Percentiles rank a stretch among this genome's conserved stretches.
Evolutionary conservation across 352 stramenopile genomes (phyloP).

Genomic region (Ophiocytium majus): DNA sequence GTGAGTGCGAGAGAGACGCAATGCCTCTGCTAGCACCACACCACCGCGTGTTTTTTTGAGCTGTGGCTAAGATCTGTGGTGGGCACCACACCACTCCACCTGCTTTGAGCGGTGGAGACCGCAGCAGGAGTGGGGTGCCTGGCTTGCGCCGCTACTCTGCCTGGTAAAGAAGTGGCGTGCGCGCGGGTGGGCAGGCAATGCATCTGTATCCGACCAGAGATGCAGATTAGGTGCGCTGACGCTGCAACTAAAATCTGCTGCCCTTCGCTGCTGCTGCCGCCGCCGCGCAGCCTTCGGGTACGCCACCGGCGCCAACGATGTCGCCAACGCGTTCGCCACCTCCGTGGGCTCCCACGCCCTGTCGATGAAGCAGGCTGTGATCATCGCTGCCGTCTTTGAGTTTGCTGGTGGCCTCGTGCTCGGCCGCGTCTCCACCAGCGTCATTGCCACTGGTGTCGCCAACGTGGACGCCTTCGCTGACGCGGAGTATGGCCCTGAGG

Average conservation of each 20-base stretch:
- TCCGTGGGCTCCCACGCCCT: slow-evolving; percentile 72
- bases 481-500: not conserved
- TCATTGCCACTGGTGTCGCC: slow-evolving; percentile 69
- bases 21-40: not conserved
- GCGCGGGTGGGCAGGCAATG: no score
- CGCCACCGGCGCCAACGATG: slow-evolving; percentile 73
- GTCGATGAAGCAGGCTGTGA: slow-evolving; percentile 67
- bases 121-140: no score
- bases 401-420: slow-evolving; percentile 73
- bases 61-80: not conserved
- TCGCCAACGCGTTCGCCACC: slow-evolving; percentile 77
- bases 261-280: no score
- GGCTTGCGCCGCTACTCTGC: no score
- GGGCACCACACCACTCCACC: no score
- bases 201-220: no score
- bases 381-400: slow-evolving; percentile 72
- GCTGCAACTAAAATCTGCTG: no score
- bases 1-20: not conserved
- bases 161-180: no score
- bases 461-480: slow-evolving; percentile 42
- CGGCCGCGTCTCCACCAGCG: slow-evolving; percentile 69
- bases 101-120: no score
- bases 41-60: not conserved
- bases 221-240: no score
- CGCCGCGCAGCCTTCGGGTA: not conserved